Conservation (phyloP, 2,329 filamentous ascomycete genomes). For the Aphanoascus verrucosus region DNA sequence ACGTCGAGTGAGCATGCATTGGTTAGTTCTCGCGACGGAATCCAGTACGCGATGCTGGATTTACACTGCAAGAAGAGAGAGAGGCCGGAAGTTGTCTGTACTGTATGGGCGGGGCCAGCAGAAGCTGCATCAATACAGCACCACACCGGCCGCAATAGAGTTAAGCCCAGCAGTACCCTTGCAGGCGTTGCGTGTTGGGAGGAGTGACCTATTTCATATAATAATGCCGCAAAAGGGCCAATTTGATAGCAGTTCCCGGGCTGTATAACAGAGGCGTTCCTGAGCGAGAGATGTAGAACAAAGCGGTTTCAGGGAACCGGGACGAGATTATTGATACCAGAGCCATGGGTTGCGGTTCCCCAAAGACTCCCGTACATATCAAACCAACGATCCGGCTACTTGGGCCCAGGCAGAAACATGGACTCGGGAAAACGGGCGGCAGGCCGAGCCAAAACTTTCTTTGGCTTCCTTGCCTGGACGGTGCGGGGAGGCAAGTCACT, state of each 20-base stretch:
- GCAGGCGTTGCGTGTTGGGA: neutral
- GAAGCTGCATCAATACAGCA: neutral
- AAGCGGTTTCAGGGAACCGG: neutral
- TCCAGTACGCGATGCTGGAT: neutral
- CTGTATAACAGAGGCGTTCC: neutral
- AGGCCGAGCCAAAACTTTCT: constrained; percentile 6
- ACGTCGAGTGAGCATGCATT: constrained; percentile 4
- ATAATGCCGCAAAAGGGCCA: neutral
- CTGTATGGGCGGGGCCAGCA: neutral
- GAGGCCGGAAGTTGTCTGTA: neutral
- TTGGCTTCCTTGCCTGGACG: neutral
- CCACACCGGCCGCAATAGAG: constrained; percentile 1
- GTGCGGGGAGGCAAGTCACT: neutral
- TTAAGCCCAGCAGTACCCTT: constrained; percentile 3
- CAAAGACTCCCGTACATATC: neutral
- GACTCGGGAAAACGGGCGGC: constrained; percentile 2
- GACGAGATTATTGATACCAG: neutral
- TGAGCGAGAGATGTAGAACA: neutral
- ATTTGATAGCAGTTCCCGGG: too few species aligned
- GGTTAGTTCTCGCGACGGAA: neutral
- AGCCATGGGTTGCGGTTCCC: neutral
- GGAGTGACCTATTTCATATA: neutral
- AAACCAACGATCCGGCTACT: neutral
- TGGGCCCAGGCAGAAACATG: constrained; percentile 2
- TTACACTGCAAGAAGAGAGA: neutral